Base-by-base conservation (phyloP, 371 early-diverging fungal genomes). In the Circinella umbellata region DNA sequence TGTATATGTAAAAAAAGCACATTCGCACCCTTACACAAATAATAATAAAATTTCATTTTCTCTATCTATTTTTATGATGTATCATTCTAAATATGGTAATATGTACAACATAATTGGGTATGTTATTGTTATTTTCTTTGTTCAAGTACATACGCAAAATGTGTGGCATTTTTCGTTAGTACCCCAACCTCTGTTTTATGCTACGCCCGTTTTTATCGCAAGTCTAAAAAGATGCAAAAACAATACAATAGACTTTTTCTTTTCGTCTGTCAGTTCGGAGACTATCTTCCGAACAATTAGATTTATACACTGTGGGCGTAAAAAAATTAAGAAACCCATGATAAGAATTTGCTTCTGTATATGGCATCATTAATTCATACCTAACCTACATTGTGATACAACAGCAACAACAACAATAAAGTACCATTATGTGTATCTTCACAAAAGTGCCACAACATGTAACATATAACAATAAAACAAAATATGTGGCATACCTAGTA, bases 341-440 rank as follows among this genome's bases (percentile, higher is more conserved):
- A 57, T 57, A 27, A 27, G n/a, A 7, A 8, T 10, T 1, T 14
- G 1, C 27, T 57, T 57, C 57, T 34, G 10, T 57, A 27, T 34
- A 57, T 57, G 57, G 57, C 57, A 57, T 57, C 57, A 57, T 57
- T 57, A 57, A 57, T 34, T 27, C 53, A 15, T n/a, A 27, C 1
- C 1, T 27, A 27, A 27, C 27, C 27, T 27, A 27, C 1, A n/a
- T 13, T 34, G 57, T 57, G 4, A 57, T 57, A 57, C 42, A 9
- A 9, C 11, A 42, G 6, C 42, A 42, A 42, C 27, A 27, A 27
- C 27, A 42, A 42, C 11, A 42, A 42, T 42, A 11, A 42, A 42
- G 42, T 9, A 27, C 27, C 27, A 27, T 27, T 27, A 27, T 27
- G 27, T 27, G 27, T 27, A 27, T 27, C 27, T 27, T 27, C 27